Evolutionary conservation across 257 asterid species (phyloP).

Genomic region (Mitragyna speciosa): DNA sequence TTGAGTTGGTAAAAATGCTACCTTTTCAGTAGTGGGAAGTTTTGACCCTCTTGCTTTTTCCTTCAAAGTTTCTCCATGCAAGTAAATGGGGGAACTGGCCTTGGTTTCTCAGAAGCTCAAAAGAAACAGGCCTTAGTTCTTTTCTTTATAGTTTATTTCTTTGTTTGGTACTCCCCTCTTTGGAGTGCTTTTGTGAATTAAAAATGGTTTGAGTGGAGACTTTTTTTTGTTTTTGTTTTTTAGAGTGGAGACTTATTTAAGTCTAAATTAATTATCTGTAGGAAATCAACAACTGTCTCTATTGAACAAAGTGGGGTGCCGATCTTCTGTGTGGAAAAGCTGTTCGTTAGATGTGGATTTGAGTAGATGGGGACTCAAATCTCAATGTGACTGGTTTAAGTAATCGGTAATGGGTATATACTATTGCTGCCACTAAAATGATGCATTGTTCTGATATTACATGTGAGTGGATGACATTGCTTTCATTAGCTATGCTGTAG

Average conservation of each 20-base stretch:
- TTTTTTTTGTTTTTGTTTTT: too few species aligned
- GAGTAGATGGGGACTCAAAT: neutral
- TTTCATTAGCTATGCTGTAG: neutral
- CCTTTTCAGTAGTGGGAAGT: slow-evolving; percentile 37
- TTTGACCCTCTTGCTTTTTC: slow-evolving; percentile 38
- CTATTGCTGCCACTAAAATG: too few species aligned
- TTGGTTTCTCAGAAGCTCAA: slow-evolving; percentile 44
- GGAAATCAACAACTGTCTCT: neutral
- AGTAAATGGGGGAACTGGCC: slow-evolving; percentile 46
- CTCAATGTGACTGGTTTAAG: neutral
- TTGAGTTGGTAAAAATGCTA: slow-evolving; percentile 40
- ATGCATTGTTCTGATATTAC: neutral
- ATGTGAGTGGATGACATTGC: neutral
- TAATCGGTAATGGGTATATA: neutral
- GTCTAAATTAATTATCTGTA: neutral
- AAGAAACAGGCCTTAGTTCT: slow-evolving; percentile 53
- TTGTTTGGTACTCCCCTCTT: slow-evolving; percentile 15
- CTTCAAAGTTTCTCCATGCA: slow-evolving; percentile 35
- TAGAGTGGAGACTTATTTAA: neutral
- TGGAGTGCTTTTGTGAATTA: slow-evolving; percentile 19
- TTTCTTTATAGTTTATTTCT: slow-evolving; percentile 32
- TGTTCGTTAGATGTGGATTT: neutral
- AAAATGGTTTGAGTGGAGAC: neutral
- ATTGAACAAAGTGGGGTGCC: neutral
- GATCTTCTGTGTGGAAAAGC: neutral